Evolutionary conservation across 2,329 filamentous ascomycete genomes (phyloP).

Genomic region (Fusarium abutilonis): DNA sequence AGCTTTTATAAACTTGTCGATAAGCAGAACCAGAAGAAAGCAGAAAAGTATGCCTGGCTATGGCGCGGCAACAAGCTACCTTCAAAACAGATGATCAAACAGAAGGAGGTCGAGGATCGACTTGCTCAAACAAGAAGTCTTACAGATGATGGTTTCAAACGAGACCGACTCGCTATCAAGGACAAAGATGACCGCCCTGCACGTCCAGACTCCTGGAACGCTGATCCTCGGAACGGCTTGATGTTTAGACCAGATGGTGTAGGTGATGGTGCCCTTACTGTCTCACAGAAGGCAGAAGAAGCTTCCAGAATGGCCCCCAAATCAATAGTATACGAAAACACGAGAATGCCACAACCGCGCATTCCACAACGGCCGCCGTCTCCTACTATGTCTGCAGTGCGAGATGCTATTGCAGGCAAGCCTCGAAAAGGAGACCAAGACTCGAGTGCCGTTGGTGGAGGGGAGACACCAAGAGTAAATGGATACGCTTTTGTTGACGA

Average conservation of each 20-base stretch:
- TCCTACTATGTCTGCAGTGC: slow-evolving; percentile 84
- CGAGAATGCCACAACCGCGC: slow-evolving; percentile 71
- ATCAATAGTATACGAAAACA: slow-evolving; percentile 83
- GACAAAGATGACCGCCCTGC: slow-evolving; percentile 78
- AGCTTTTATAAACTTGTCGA: slow-evolving; percentile 94
- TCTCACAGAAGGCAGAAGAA: slow-evolving; percentile 73
- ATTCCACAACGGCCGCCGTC: slow-evolving; percentile 67
- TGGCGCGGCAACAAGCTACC: slow-evolving; percentile 88
- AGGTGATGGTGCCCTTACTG: slow-evolving; percentile 68
- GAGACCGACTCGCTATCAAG: slow-evolving; percentile 69
- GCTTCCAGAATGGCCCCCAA: slow-evolving; percentile 80
- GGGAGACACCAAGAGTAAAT: slow-evolving; percentile 88
- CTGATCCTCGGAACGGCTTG: slow-evolving; percentile 78
- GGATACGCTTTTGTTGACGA: slow-evolving; percentile 96
- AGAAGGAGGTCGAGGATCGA: slow-evolving; percentile 68
- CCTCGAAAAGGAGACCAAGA: slow-evolving; percentile 71
- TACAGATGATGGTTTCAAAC: slow-evolving; percentile 66
- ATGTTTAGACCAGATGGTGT: slow-evolving; percentile 84
- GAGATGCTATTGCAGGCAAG: slow-evolving; percentile 82
- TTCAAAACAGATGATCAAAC: slow-evolving; percentile 79
- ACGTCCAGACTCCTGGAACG: slow-evolving; percentile 79
- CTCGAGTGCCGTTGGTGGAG: slow-evolving; percentile 58
- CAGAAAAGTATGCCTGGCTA: slow-evolving; percentile 88
- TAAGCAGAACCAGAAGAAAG: slow-evolving; percentile 84
- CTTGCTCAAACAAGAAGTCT: slow-evolving; percentile 59